Base-by-base conservation (phyloP, 139 green algal species). In the Cymbomonas tetramitiformis region DNA sequence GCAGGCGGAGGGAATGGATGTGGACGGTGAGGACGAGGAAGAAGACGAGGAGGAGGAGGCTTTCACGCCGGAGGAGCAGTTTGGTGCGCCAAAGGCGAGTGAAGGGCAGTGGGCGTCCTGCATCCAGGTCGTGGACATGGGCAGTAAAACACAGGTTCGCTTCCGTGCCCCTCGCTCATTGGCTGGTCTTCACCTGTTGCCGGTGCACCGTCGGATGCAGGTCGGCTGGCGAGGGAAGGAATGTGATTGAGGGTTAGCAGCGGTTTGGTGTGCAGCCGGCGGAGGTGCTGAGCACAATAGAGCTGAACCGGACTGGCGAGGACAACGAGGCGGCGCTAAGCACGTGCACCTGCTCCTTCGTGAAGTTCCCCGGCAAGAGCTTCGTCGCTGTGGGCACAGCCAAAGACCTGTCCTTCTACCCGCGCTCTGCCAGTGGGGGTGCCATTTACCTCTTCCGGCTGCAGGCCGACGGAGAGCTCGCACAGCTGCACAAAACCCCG, bases 401-500 rank as follows among this genome's bases (percentile, higher is more conserved):
- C 6, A 75, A 85, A 65, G 72, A 63, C 10, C 74, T 98, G 54
- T 68, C 68, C 32, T 95, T 93, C 74, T 77, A 83, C 57, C 90
- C 88, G 3, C 74, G 79, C 18, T 61, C 77, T 38, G 70, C 53
- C 39, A 71, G 86, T 5, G 85, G 72, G 31, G 83, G 83, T 46
- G 86, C 69, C 47, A 70, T 95, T 3, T 75, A 80, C 18, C 19
- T 93, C 18, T 95, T 91, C 70, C 9, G 59, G 23, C 57, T 58
- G 30, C 15, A 8, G 10, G 10, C 12, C 1, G 41, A 54, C 24
- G 29, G 56, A 31, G 65, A 59, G 0, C 65, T 98, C 23, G 71
- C 84, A 56, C 79, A 96, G 58, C 46, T 97, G 58, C 91, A 98
- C 76, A 85, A 77, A 38, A 98, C 89, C 6, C 61, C 69, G 30